Percentiles rank a stretch among this genome's conserved stretches.
Evolutionary conservation across 441 rosid species (phyloP).

Genomic region (Viola pubescens): DNA sequence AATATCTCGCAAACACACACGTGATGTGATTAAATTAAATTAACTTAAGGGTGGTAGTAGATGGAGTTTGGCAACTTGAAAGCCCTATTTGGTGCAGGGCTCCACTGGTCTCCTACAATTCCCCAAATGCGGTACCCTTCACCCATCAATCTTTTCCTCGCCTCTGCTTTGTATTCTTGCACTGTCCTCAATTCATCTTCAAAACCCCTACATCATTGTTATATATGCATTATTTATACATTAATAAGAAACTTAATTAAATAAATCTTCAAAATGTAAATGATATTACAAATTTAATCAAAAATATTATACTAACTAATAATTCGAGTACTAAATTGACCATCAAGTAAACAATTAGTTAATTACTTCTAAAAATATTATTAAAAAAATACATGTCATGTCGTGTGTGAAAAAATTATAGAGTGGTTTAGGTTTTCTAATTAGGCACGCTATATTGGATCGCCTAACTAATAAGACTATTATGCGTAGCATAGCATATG

Average conservation of each 20-base stretch:
- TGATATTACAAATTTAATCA: background rate
- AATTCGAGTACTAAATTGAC: no score
- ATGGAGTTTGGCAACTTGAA: conserved; percentile 91
- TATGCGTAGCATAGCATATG: background rate
- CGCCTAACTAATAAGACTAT: no score
- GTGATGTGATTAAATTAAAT: background rate
- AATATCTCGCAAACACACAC: background rate
- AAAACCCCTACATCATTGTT: conserved; percentile 33
- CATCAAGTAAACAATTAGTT: no score
- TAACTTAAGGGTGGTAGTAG: conserved; percentile 37
- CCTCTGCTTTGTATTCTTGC: conserved; percentile 55
- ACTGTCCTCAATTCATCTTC: conserved; percentile 54
- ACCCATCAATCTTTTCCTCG: conserved; percentile 37
- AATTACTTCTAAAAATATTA: no score
- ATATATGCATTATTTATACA: no score
- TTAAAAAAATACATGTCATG: no score
- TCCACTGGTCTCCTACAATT: conserved; percentile 76
- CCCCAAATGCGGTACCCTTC: conserved; percentile 77
- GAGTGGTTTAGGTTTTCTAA: no score
- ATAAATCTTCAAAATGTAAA: background rate
- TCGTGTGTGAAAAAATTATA: no score
- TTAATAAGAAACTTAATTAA: no score
- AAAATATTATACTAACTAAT: no score
- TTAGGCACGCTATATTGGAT: background rate
- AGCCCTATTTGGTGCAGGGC: conserved; percentile 59